A percentile compares a stretch with the other conserved stretches of the same genome.
Conservation (phyloP, 2,329 filamentous ascomycete species). For the Whalleya microplaca region DNA sequence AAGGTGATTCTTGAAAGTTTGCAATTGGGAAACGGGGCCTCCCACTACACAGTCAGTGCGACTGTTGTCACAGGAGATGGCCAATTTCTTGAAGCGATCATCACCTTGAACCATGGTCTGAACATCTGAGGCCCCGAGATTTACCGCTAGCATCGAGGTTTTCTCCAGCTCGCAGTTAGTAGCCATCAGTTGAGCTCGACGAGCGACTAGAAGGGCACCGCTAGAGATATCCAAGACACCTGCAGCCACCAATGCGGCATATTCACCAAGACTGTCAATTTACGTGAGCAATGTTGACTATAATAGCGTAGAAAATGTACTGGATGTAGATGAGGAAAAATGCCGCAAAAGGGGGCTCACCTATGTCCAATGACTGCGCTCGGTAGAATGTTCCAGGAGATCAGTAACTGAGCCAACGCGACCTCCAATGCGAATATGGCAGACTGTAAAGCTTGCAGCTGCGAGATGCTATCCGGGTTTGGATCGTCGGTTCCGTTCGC, state of each 20-base stretch:
- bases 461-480: not conserved
- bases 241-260: slow-evolving; percentile 14
- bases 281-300: not conserved
- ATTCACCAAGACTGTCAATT: slow-evolving; percentile 12
- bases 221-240: slow-evolving; percentile 9
- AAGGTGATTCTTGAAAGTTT: slow-evolving; percentile 4
- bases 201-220: slow-evolving; percentile 11
- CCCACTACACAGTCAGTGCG: slow-evolving; percentile 18
- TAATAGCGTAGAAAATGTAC: not conserved
- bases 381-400: slow-evolving; percentile 16
- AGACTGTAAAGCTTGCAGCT: slow-evolving; percentile 15
- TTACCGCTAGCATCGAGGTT: slow-evolving; percentile 17
- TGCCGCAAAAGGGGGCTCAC: slow-evolving; percentile 1
- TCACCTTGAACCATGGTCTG: slow-evolving; percentile 2
- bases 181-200: slow-evolving; percentile 14
- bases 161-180: slow-evolving; percentile 6
- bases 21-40: slow-evolving; percentile 11
- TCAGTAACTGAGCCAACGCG: slow-evolving; percentile 13
- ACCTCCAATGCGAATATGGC: slow-evolving; percentile 16
- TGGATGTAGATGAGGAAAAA: too few species aligned
- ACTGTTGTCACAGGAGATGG: slow-evolving; percentile 20
- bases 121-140: not conserved
- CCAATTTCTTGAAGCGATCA: not conserved
- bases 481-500: not conserved
- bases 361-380: slow-evolving; percentile 16